Conservation (phyloP, 2,329 filamentous ascomycete genomes). For the Aquanectria penicillioides region DNA sequence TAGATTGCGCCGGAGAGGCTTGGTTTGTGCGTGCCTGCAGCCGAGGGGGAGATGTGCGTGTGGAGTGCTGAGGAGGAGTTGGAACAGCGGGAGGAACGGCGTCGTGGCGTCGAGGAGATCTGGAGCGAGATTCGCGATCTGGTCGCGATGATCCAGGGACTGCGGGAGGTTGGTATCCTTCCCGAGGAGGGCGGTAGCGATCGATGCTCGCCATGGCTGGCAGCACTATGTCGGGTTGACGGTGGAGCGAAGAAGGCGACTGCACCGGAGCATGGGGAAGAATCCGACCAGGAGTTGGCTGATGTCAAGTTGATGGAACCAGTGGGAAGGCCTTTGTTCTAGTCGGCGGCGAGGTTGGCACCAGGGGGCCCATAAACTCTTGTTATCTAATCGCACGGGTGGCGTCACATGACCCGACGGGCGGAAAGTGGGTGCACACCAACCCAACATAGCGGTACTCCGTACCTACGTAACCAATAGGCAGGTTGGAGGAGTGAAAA, state of each 20-base stretch:
- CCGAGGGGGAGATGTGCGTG: constrained; percentile 65
- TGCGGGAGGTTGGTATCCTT: constrained; percentile 66
- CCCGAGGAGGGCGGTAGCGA: constrained; percentile 65
- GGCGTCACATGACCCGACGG: constrained; percentile 35
- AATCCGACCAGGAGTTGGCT: neutral
- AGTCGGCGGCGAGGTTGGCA: constrained; percentile 34
- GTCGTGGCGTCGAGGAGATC: constrained; percentile 58
- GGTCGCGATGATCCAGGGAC: constrained; percentile 51
- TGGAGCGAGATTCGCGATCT: constrained; percentile 61
- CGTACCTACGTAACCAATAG: neutral
- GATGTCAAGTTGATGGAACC: constrained; percentile 23
- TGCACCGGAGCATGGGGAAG: constrained; percentile 39
- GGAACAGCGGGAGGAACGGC: constrained; percentile 68
- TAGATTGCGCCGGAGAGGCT: constrained; percentile 54
- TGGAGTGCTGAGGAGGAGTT: constrained; percentile 66
- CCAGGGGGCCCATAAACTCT: constrained; percentile 29
- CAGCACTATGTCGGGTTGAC: constrained; percentile 38
- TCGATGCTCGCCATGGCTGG: constrained; percentile 68
- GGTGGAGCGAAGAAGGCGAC: constrained; percentile 29
- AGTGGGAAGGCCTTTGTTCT: constrained; percentile 12
- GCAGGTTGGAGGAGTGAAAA: no score
- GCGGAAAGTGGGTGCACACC: constrained; percentile 10
- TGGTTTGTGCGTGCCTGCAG: constrained; percentile 55
- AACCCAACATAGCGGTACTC: neutral
- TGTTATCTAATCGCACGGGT: constrained; percentile 41